phyloP scores from a whole-genome alignment of 805 yeast genomes.

The Yarrowia sp. region DNA sequence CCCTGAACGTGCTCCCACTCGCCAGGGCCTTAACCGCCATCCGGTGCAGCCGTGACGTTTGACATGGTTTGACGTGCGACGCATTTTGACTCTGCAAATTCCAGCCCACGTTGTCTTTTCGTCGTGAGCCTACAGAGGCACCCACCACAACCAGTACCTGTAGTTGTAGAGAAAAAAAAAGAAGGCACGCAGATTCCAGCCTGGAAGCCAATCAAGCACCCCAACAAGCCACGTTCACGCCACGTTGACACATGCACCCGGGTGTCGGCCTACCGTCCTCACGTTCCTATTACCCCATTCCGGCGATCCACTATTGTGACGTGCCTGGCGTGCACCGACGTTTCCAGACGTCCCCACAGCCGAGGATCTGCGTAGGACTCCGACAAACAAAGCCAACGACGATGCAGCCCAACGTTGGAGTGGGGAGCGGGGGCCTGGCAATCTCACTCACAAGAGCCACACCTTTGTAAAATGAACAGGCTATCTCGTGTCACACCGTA shows the following conservation, averaged over 20 bases:
- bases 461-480: no score
- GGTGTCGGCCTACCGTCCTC: background rate
- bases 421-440: background rate
- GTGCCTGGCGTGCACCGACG: background rate
- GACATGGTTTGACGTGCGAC: background rate
- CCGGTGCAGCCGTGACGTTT: constrained; percentile 7
- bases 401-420: constrained; percentile 3
- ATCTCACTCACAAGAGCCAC: no score
- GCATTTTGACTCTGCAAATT: no score
- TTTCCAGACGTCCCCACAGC: constrained; percentile 6
- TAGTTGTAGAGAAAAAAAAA: no score
- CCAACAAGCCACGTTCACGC: no score
- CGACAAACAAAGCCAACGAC: constrained; percentile 3
- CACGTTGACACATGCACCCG: background rate
- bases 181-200: no score
- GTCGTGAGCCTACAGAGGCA: background rate
- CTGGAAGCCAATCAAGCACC: no score
- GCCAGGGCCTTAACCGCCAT: constrained; percentile 13
- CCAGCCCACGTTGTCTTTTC: background rate
- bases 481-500: no score
- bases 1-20: no score
- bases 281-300: background rate
- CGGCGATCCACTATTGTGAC: background rate
- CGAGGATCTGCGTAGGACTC: constrained; percentile 17
- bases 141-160: no score